Base-by-base conservation (phyloP, 768 basidiomycete genomes). In the Agrocybe pediades region DNA sequence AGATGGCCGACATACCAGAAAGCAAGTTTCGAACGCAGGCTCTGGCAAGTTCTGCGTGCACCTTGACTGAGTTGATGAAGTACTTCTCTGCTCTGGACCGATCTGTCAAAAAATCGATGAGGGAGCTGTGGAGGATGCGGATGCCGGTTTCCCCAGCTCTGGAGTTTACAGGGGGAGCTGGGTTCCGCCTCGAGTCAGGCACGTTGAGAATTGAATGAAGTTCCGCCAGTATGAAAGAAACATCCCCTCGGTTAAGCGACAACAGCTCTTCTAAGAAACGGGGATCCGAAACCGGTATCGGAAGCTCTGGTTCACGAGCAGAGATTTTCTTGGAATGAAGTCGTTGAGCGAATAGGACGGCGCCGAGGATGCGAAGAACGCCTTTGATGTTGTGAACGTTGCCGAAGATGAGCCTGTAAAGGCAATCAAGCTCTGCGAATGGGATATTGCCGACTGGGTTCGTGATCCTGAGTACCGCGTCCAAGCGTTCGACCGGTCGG, bases 31-130 rank as follows among this genome's bases (percentile, higher is more conserved):
- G 59, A 29, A 53, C 57, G 49, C 65, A 67, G 9, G 62, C 59
- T 21, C 65, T 45, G 16, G 64, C 65, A 30, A 67, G 60, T 40
- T 68, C 66, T 19, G 66, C 65, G 49, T 68, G 66, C 2, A 63
- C 65, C 40, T 67, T 65, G 41, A 64, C 64, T 5, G 62, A 62
- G 36, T 67, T 65, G 40, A 67, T 65, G 33, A 67, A 67, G 49
- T 64, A 63, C 46, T 56, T 53, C 3, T 61, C 64, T 16, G 66
- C 64, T 11, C 66, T 55, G 15, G 60, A 62, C 41, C 64, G 62
- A 56, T 67, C 66, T 21, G 63, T 64, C 33, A 67, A 53, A 51
- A 67, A 67, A 56, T 67, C 66, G 54, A 62, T 59, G 20, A 67
- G 63, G 9, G 62, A 64, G 50, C 46, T 55, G 36, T 67, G 64